These are phyloP conservation scores for Solanum lycopersicoides DNA, from an alignment of 257 asterid genomes.

Conservation along the genomic window DNA sequence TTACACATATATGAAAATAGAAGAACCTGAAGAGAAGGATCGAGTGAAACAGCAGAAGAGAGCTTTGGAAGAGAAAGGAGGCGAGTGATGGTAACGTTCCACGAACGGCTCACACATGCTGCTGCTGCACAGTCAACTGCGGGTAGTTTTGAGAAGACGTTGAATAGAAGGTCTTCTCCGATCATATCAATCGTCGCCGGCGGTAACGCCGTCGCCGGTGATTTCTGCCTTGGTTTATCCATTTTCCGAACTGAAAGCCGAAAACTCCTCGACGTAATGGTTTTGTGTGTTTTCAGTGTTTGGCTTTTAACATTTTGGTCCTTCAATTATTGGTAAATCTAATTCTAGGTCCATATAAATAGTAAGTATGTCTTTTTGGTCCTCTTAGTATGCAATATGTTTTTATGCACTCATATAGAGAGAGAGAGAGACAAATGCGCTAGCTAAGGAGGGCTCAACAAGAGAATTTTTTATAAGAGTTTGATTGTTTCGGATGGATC, in stretches of 20 bases:
- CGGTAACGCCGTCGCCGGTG: background rate
- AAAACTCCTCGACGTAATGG: background rate
- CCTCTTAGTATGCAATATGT: background rate
- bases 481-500: background rate
- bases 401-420: no score
- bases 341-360: background rate
- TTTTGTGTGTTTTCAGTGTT: background rate
- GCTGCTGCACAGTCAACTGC: constrained; percentile 65
- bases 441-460: no score
- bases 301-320: background rate
- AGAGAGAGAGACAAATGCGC: no score
- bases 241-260: background rate
- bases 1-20: background rate
- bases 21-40: background rate
- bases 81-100: constrained; percentile 53
- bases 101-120: constrained; percentile 73
- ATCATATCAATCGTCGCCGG: constrained; percentile 29
- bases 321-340: background rate
- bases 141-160: constrained; percentile 53
- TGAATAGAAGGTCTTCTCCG: constrained; percentile 56
- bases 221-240: background rate
- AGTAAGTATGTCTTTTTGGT: background rate
- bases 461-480: no score
- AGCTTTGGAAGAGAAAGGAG: constrained; percentile 63
- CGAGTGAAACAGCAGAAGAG: constrained; percentile 52